These are phyloP conservation scores for Aquanectria penicillioides DNA, from an alignment of 2,329 filamentous ascomycete species.

Conservation along the genomic window DNA sequence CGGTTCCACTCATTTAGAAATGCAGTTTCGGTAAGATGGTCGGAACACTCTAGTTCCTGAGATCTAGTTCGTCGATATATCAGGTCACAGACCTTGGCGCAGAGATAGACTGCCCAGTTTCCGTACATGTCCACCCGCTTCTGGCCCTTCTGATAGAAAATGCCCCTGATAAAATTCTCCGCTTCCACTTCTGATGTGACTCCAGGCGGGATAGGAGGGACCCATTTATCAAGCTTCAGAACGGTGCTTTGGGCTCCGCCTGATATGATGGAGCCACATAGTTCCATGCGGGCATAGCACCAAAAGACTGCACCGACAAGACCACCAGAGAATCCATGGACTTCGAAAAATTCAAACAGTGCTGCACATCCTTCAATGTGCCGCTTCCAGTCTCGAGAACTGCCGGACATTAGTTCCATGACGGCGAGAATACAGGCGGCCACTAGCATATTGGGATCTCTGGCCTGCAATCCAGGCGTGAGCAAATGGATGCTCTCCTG, in stretches of 20 bases:
- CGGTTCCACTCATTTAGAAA: slow-evolving; percentile 54
- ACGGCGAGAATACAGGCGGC: slow-evolving; percentile 59
- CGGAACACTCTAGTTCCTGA: slow-evolving; percentile 52
- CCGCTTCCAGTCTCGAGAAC: slow-evolving; percentile 61
- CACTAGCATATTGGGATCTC: slow-evolving; percentile 56
- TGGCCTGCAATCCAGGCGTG: slow-evolving; percentile 52
- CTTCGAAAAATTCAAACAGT: slow-evolving; percentile 59
- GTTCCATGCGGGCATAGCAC: slow-evolving; percentile 68
- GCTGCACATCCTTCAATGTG: slow-evolving; percentile 67
- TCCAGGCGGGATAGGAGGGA: slow-evolving; percentile 39
- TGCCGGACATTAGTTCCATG: slow-evolving; percentile 59
- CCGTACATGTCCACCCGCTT: slow-evolving; percentile 59
- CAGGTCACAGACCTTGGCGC: slow-evolving; percentile 59
- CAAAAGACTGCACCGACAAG: slow-evolving; percentile 65
- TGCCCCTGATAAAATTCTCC: slow-evolving; percentile 37
- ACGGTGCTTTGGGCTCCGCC: slow-evolving; percentile 59
- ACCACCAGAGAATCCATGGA: slow-evolving; percentile 56
- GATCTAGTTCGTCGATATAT: slow-evolving; percentile 45
- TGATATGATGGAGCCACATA: slow-evolving; percentile 64
- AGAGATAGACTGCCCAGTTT: slow-evolving; percentile 65
- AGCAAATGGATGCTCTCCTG: slow-evolving; percentile 60
- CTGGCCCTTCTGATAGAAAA: slow-evolving; percentile 43
- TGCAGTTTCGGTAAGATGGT: slow-evolving; percentile 49
- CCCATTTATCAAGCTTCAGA: slow-evolving; percentile 60
- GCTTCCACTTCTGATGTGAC: slow-evolving; percentile 29